phyloP scores from a whole-genome alignment of 129 eudicot genomes.

The Solidago caesia region DNA sequence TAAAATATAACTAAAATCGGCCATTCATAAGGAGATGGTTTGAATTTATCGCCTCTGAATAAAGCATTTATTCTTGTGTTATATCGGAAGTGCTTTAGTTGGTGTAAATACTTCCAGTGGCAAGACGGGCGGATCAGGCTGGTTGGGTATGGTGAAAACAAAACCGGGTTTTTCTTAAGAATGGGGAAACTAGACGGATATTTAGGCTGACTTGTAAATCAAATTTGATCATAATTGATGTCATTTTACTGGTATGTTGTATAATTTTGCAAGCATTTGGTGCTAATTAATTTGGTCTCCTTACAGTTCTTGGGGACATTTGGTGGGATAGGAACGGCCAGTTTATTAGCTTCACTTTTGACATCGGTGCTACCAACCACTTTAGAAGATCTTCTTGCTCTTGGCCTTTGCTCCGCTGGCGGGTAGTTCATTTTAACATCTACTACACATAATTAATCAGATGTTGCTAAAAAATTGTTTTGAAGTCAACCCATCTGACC shows the following conservation, averaged over 20 bases:
- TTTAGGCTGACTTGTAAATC: background rate
- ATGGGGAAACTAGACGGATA: background rate
- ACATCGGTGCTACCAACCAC: slow-evolving; percentile 91
- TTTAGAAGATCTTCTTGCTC: slow-evolving; percentile 96
- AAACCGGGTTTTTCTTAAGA: too few species aligned
- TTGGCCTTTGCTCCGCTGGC: slow-evolving; percentile 97
- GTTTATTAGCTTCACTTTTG: slow-evolving; percentile 90
- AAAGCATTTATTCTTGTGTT: background rate
- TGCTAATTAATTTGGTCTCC: slow-evolving; percentile 18
- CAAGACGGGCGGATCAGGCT: background rate
- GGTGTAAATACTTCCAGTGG: too few species aligned
- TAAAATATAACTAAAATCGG: too few species aligned
- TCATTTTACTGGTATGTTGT: background rate
- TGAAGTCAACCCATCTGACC: background rate
- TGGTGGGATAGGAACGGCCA: slow-evolving; percentile 94
- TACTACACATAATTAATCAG: too few species aligned
- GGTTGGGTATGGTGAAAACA: background rate
- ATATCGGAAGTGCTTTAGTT: too few species aligned
- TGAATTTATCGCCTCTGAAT: too few species aligned
- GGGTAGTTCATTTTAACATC: slow-evolving; percentile 52
- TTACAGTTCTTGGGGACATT: slow-evolving; percentile 83
- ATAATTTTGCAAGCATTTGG: background rate
- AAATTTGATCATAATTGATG: background rate
- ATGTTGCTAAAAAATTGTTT: background rate
- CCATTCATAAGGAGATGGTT: too few species aligned